Percentiles rank a stretch among this genome's conserved stretches.
Evolutionary conservation across 257 asterid genomes (phyloP).

Genomic region (Cordia subcordata): DNA sequence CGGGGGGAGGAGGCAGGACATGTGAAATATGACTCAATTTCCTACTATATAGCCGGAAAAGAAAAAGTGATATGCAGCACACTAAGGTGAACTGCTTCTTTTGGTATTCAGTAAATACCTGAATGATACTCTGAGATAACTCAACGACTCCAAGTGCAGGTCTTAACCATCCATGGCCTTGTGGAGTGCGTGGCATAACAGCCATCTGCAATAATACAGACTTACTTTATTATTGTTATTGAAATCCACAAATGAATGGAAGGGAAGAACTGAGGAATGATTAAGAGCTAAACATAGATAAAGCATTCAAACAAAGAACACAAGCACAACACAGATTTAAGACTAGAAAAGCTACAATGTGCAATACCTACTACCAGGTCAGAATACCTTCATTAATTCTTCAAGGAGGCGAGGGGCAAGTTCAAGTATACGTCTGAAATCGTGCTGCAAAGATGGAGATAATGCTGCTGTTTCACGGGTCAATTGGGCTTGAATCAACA

Average conservation of each 20-base stretch:
- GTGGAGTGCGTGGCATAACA: slow-evolving; percentile 75
- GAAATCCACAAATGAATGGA: not conserved
- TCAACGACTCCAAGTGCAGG: slow-evolving; percentile 98
- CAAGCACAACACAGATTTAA: not conserved
- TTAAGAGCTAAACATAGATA: not conserved
- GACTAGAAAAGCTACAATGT: not conserved
- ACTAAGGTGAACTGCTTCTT: not conserved
- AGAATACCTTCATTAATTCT: slow-evolving; percentile 88
- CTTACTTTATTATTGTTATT: not conserved
- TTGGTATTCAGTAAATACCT: slow-evolving; percentile 39
- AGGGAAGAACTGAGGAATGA: no score
- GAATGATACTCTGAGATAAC: slow-evolving; percentile 86
- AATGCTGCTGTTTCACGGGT: slow-evolving; percentile 85
- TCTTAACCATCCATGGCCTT: slow-evolving; percentile 96
- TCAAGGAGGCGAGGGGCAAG: slow-evolving; percentile 98
- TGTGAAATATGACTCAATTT: no score
- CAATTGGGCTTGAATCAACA: slow-evolving; percentile 93
- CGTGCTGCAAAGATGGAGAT: slow-evolving; percentile 71
- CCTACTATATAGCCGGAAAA: no score
- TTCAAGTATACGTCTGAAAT: slow-evolving; percentile 77
- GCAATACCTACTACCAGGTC: not conserved
- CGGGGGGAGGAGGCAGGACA: no score
- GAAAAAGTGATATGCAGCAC: not conserved
- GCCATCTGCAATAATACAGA: slow-evolving; percentile 67
- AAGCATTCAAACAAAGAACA: not conserved